These are phyloP conservation scores for Hemerocallis citrina DNA, from an alignment of 106 monocot genomes.

Conservation along the genomic window DNA sequence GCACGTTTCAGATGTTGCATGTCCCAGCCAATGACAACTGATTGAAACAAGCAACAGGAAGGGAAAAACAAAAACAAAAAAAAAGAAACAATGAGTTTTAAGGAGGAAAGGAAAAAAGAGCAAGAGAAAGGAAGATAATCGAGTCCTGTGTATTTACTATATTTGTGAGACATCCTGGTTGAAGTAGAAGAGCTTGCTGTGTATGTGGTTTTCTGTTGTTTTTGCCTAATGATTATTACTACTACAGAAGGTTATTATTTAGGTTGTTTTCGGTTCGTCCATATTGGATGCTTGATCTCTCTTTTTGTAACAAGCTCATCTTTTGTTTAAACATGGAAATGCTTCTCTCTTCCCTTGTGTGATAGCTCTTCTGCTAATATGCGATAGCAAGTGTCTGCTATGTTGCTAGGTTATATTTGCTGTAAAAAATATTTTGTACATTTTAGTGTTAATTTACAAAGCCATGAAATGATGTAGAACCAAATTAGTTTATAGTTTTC, in stretches of 20 bases:
- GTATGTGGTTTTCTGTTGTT: not conserved
- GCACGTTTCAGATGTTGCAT: slow-evolving; percentile 62
- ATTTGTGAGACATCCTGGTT: not conserved
- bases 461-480: no score
- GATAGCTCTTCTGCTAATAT: no score
- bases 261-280: not conserved
- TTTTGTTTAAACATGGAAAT: not conserved
- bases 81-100: slow-evolving; percentile 1
- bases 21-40: slow-evolving; percentile 45
- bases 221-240: no score
- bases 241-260: not conserved
- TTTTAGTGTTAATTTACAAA: no score
- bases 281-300: not conserved
- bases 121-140: no score
- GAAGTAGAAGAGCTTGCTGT: not conserved
- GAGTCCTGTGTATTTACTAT: not conserved
- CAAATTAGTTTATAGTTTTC: no score
- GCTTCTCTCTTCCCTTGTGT: not conserved
- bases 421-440: no score
- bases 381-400: no score
- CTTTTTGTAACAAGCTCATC: no score
- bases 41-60: slow-evolving; percentile 12
- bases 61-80: not conserved
- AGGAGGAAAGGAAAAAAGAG: no score
- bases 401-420: no score